Conservation (phyloP, 169 alveolate genomes). For the Cryptosporidium baileyi region DNA sequence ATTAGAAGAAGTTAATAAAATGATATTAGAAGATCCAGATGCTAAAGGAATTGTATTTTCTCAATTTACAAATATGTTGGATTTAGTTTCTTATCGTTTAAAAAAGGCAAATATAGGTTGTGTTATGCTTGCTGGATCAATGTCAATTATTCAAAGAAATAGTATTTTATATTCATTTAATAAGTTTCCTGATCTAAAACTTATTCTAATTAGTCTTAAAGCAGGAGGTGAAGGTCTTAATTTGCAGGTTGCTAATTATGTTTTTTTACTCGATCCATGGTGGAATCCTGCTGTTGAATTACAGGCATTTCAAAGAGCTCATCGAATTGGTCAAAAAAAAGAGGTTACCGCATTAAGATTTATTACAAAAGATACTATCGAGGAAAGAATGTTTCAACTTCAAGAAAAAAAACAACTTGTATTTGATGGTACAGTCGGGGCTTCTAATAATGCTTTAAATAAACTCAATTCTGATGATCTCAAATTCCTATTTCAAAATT, state of each 20-base stretch:
- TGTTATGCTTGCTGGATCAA: conserved; percentile 82
- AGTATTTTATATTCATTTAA: conserved; percentile 85
- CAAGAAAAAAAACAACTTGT: conserved; percentile 91
- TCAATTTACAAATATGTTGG: conserved; percentile 87
- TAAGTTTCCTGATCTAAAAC: conserved; percentile 80
- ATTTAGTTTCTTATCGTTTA: conserved; percentile 82
- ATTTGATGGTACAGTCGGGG: conserved; percentile 88
- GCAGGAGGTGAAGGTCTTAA: conserved; percentile 99
- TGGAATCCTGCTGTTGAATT: conserved; percentile 99
- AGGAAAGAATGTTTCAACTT: conserved; percentile 93
- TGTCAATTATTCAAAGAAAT: conserved; percentile 79
- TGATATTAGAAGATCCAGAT: conserved; percentile 72
- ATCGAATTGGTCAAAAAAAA: conserved; percentile 94
- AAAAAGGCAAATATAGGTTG: conserved; percentile 81
- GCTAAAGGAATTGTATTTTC: conserved; percentile 87
- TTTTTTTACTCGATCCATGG: conserved; percentile 96
- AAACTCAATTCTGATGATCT: conserved; percentile 87
- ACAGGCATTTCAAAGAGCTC: conserved; percentile 97
- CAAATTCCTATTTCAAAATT: conserved; percentile 81
- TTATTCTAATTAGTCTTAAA: conserved; percentile 87
- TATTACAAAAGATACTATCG: conserved; percentile 93
- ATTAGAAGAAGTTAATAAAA: conserved; percentile 78
- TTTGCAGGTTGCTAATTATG: conserved; percentile 95
- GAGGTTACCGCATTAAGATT: conserved; percentile 92
- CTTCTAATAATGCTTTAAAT: conserved; percentile 79